phyloP scores from a whole-genome alignment of 306 rosid species.

The Luffa acutangula region DNA sequence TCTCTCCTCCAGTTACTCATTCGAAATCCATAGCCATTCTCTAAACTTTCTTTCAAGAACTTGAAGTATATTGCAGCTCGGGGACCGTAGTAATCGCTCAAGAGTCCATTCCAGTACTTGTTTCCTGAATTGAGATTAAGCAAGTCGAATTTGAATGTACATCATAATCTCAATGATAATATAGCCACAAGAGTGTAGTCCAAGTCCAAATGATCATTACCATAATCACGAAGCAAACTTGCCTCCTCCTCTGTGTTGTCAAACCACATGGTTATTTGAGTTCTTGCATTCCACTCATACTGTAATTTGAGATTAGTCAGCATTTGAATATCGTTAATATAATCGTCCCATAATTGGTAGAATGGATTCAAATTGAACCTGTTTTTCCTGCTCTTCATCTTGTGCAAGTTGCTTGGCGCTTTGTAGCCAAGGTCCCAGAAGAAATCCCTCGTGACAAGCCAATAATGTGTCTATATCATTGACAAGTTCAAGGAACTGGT shows the following conservation, averaged over 20 bases:
- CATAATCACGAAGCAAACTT: constrained; percentile 80
- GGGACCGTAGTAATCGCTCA: constrained; percentile 70
- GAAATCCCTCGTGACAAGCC: constrained; percentile 86
- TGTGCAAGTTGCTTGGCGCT: constrained; percentile 73
- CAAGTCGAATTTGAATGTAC: neutral
- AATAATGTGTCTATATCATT: constrained; percentile 61
- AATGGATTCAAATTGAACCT: constrained; percentile 32
- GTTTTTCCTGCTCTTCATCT: constrained; percentile 56
- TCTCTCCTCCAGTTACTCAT: constrained; percentile 68
- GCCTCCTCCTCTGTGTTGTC: constrained; percentile 75
- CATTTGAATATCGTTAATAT: neutral
- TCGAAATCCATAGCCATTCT: constrained; percentile 32
- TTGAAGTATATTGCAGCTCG: constrained; percentile 82
- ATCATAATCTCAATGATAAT: neutral
- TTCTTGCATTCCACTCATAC: constrained; percentile 94
- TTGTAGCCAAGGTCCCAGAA: constrained; percentile 80
- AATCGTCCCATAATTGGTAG: neutral
- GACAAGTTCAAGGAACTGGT: constrained; percentile 52
- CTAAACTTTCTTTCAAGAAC: constrained; percentile 47
- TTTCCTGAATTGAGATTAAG: constrained; percentile 32
- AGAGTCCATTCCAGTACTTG: constrained; percentile 87
- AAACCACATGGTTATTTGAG: constrained; percentile 93
- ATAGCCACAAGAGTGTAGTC: neutral
- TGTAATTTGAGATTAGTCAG: constrained; percentile 20
- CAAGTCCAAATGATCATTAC: constrained; percentile 21